Percentiles rank a stretch among this genome's conserved stretches.
Conservation (phyloP, 768 basidiomycete genomes). For the Mycena pura region DNA sequence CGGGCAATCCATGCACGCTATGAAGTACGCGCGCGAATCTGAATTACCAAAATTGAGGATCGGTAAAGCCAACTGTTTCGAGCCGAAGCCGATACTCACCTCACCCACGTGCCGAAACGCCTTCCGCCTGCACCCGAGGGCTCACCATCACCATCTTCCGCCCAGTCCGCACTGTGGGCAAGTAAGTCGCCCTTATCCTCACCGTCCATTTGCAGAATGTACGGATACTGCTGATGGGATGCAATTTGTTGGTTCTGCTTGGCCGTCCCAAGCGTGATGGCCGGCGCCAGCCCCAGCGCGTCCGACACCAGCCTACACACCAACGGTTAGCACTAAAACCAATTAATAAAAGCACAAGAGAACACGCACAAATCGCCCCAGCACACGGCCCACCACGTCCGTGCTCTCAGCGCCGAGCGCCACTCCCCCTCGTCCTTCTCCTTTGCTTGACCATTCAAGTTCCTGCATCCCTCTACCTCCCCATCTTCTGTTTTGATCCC, state of each 20-base stretch:
- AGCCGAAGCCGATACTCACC: background rate
- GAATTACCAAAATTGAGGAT: background rate
- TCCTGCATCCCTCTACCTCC: background rate
- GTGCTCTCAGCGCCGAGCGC: conserved; percentile 48
- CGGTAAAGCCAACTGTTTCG: background rate
- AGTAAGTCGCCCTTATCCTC: background rate
- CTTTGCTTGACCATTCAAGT: background rate
- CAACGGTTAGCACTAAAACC: background rate
- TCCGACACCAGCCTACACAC: conserved; percentile 70
- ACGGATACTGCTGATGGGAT: too few species aligned
- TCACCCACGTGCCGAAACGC: conserved; percentile 10
- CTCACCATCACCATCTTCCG: background rate
- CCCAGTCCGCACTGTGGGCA: background rate
- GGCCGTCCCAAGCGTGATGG: background rate
- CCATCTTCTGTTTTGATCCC: conserved; percentile 7
- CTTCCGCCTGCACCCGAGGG: background rate
- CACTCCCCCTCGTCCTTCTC: background rate
- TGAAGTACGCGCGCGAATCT: conserved; percentile 14
- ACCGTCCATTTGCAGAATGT: too few species aligned
- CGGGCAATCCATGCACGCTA: background rate
- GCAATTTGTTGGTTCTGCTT: too few species aligned
- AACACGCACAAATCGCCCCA: conserved; percentile 76
- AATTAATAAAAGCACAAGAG: conserved; percentile 9
- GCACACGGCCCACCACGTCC: conserved; percentile 82
- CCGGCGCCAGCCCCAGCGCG: conserved; percentile 32